Evolutionary conservation across 1,284 basidiomycete species (phyloP), one percentile per base, ranked within the genome.

Genomic region (Erythrobasidium hasegawianum): DNA sequence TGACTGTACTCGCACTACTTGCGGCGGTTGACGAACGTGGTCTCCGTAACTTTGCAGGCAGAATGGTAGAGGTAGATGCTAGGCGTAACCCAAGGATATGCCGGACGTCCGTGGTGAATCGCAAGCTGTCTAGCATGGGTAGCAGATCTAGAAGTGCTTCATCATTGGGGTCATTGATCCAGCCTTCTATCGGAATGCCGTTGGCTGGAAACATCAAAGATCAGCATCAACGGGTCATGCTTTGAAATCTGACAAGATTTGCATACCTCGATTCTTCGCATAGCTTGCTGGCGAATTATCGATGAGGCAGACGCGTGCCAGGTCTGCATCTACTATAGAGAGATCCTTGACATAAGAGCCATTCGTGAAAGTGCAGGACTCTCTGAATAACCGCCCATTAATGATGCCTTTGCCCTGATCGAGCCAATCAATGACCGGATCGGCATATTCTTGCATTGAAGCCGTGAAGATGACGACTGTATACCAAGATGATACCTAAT

Each of bases 381-480:
- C 92, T 68, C 95, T 85, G 78, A 97, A 99, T 68, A 97, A 82
- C 41, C 93, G 85, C 69, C 88, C 87, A 0, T 83, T 84, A 49
- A 99, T 85, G 65, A 98, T 88, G 1, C 70, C 71, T 1, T 68
- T 43, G 0, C 78, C 83, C 67, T 89, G 91, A 76, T 99, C 95
- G 67, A 99, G 81, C 95, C 96, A 99, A 79, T 99, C 96, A 73
- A 99, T 98, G 27, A 99, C 95, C 0, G 96, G 95, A 80, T 99
- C 95, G 66, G 95, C 95, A 77, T 99, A 99, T 78, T 98, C 95
- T 75, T 93, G 89, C 87, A 99, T 92, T 5, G 93, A 97, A 1
- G 95, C 96, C 18, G 95, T 99, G 78, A 95, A 99, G 71, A 99
- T 90, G 64, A 99, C 94, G 61, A 99, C 86, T 1, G 94, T 97